Percentiles rank a stretch among this genome's conserved stretches.
phyloP scores from a whole-genome alignment of 768 basidiomycete genomes.

The Lentinula raphanica region DNA sequence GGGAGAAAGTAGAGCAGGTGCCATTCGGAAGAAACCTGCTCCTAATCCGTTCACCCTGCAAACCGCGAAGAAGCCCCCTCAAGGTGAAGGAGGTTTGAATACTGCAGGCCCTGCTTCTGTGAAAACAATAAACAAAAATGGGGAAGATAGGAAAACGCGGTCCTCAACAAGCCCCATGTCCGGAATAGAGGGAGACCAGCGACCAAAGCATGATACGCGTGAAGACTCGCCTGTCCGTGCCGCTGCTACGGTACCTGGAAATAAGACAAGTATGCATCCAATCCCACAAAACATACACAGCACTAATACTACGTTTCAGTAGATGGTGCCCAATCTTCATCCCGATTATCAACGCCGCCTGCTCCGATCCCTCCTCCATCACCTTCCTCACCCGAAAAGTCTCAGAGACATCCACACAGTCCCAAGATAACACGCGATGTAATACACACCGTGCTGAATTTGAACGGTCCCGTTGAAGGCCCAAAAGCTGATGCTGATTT shows the following conservation, averaged over 20 bases:
- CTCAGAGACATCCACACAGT: background rate
- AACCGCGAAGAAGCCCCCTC: conserved; percentile 35
- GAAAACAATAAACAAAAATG: background rate
- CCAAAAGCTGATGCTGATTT: background rate
- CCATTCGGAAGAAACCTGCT: conserved; percentile 55
- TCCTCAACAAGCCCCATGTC: too few relatives aligned
- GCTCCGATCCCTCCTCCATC: background rate
- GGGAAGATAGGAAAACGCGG: too few relatives aligned
- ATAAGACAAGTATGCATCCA: too few relatives aligned
- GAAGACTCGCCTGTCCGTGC: too few relatives aligned
- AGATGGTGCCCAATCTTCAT: too few relatives aligned
- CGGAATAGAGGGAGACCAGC: too few relatives aligned
- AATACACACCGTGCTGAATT: background rate
- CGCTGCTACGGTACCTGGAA: too few relatives aligned
- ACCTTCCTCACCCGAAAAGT: background rate
- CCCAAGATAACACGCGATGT: background rate
- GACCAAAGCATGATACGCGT: background rate
- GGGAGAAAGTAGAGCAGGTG: conserved; percentile 52
- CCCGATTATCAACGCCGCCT: too few relatives aligned
- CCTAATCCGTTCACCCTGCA: conserved; percentile 51
- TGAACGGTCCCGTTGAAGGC: conserved; percentile 2
- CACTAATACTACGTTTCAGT: too few relatives aligned
- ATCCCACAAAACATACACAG: too few relatives aligned
- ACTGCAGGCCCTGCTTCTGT: background rate
- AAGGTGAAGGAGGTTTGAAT: background rate